Conservation (phyloP, 2,329 filamentous ascomycete genomes). For the Macrophomina pseudophaseolina region DNA sequence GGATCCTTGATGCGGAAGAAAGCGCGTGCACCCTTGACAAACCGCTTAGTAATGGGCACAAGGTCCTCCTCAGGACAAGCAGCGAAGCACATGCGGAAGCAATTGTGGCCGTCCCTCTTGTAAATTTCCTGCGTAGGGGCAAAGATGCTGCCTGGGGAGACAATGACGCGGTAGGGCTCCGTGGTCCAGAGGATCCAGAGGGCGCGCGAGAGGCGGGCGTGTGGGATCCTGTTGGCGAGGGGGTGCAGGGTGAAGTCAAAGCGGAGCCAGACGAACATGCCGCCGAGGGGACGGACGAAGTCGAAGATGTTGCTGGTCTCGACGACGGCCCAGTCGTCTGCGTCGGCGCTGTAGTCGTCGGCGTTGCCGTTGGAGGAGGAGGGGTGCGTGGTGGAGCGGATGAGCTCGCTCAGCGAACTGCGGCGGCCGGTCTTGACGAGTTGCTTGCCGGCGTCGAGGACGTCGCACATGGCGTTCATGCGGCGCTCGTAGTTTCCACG, state of each 20-base stretch:
- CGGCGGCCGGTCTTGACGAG: constrained; percentile 66
- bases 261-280: constrained; percentile 90
- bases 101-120: constrained; percentile 68
- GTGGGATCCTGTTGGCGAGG: constrained; percentile 62
- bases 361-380: constrained; percentile 32
- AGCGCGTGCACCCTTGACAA: constrained; percentile 70
- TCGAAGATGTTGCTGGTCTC: constrained; percentile 75
- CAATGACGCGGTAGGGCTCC: constrained; percentile 72
- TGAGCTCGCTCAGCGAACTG: constrained; percentile 35
- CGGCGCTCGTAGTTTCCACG: constrained; percentile 82
- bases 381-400: constrained; percentile 40
- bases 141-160: constrained; percentile 76
- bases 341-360: constrained; percentile 28
- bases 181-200: constrained; percentile 74
- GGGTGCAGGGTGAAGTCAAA: constrained; percentile 76
- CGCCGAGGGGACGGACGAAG: constrained; percentile 80
- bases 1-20: constrained; percentile 80
- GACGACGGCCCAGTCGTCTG: constrained; percentile 73
- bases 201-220: constrained; percentile 64
- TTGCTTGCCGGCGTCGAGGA: constrained; percentile 71
- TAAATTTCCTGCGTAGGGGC: constrained; percentile 66
- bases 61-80: constrained; percentile 77
- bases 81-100: constrained; percentile 82
- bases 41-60: constrained; percentile 63
- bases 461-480: constrained; percentile 78